A percentile compares a stretch with the other conserved stretches of the same genome.
Conservation (phyloP, 1,139 yeast genomes). For the Dujonia santamariae region DNA sequence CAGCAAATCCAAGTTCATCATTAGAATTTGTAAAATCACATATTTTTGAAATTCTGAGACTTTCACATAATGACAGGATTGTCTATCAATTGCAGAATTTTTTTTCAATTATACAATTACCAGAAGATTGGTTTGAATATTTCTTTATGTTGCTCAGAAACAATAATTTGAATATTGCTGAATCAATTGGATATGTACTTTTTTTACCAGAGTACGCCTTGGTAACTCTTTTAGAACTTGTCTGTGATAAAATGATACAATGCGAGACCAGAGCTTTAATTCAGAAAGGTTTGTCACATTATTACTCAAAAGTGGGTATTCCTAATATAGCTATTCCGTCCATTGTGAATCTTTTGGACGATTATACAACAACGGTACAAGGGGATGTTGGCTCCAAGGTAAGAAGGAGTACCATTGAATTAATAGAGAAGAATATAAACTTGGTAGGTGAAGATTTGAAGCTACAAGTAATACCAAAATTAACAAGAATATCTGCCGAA, state of each 20-base stretch:
- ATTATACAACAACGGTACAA: conserved; percentile 64
- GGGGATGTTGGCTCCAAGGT: conserved; percentile 82
- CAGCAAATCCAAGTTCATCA: not conserved
- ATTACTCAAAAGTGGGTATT: conserved; percentile 4
- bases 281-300: conserved; percentile 15
- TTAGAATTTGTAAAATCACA: conserved; percentile 4
- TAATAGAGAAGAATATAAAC: conserved; percentile 28
- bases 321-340: conserved; percentile 3
- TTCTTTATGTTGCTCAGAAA: conserved; percentile 19
- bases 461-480: conserved; percentile 20
- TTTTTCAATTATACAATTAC: not conserved
- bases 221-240: conserved; percentile 13
- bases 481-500: conserved; percentile 49
- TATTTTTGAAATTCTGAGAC: conserved; percentile 17
- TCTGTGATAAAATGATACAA: conserved; percentile 18
- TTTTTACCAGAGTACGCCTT: conserved; percentile 11
- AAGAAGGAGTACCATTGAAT: conserved; percentile 46
- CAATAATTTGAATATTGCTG: conserved; percentile 30
- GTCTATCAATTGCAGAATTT: conserved; percentile 11
- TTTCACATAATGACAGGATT: conserved; percentile 14
- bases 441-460: conserved; percentile 11
- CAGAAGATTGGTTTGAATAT: not conserved
- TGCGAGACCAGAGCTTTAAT: conserved; percentile 26
- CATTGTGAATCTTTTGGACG: conserved; percentile 40
- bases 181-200: conserved; percentile 27